Evolutionary conservation across 116 monocot species (phyloP), one percentile per base, ranked within the genome.

Genomic region (Dioscorea cayenensis): DNA sequence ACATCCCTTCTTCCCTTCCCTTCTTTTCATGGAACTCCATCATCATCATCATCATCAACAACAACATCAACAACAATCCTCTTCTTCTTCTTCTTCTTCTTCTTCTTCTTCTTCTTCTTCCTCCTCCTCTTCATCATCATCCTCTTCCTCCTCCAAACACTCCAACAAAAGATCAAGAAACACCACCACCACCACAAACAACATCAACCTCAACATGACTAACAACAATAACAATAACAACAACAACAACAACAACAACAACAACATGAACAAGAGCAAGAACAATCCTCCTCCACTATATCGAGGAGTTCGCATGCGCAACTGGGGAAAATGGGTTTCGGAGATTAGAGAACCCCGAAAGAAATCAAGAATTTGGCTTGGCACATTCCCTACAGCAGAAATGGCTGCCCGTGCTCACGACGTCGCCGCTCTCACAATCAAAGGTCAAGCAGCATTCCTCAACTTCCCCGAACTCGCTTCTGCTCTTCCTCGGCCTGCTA

Each of bases 361-460:
- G 85, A 89, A 89, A 75, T 85, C 91, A 0, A 60, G 91, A 50
- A 91, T 91, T 59, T 91, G 91, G 91, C 80, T 91, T 2, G 91
- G 91, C 2, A 91, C 91, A 7, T 91, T 91, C 80, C 73, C 80
- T 22, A 91, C 87, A 0, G 87, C 91, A 6, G 91, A 91, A 70
- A 91, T 91, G 91, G 91, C 91, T 4, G 91, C 91, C 1, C 79
- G 91, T 12, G 91, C 91, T 11, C 91, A 91, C 60, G 91, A 91
- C 66, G 91, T 87, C 14, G 91, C 91, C 14, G 87, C 91, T 36
- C 73, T 91, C 63, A 69, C 91, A 27, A 85, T 91, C 75, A 91
- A 91, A 60, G 91, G 91, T 52, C 75, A 75, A 55, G 70, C 80
- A 3, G 87, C 91, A 11, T 80, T 77, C 63, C 87, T 91, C 71